phyloP scores from a whole-genome alignment of 164 flowering plant species.

The Cinnamomum micranthum region DNA sequence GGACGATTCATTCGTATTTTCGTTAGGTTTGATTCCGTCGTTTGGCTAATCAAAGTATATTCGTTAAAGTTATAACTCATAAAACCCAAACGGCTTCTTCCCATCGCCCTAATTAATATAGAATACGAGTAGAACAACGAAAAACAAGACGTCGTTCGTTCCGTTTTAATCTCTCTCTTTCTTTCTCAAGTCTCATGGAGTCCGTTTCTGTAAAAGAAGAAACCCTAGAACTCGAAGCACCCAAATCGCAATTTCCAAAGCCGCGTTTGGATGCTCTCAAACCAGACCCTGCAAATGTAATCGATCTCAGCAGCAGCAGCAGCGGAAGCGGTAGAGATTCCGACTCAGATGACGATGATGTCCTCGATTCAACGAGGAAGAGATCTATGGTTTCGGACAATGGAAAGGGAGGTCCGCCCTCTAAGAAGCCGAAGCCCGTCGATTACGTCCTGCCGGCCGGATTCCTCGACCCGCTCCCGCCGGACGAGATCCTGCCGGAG shows the following conservation, averaged over 20 bases:
- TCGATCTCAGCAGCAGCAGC: conserved; percentile 20
- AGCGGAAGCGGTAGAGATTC: conserved; percentile 9
- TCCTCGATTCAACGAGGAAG: neutral
- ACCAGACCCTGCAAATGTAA: conserved; percentile 2
- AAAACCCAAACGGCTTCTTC: too few relatives aligned
- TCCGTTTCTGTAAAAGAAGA: conserved; percentile 11
- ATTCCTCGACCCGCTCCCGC: conserved; percentile 24
- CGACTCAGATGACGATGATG: conserved; percentile 1
- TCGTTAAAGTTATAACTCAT: too few relatives aligned
- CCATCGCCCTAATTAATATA: too few relatives aligned
- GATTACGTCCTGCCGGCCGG: conserved; percentile 20
- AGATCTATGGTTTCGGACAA: conserved; percentile 7
- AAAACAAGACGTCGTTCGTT: neutral
- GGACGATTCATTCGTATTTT: too few relatives aligned
- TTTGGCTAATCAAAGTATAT: too few relatives aligned
- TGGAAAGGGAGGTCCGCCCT: neutral
- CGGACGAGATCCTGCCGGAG: conserved; percentile 11
- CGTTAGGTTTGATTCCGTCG: too few relatives aligned
- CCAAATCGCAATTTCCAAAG: neutral
- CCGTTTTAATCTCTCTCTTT: neutral
- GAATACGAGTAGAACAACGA: too few relatives aligned
- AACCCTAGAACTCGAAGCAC: neutral
- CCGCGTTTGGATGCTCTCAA: neutral
- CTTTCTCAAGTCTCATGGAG: conserved; percentile 11
- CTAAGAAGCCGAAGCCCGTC: conserved; percentile 14